phyloP scores from a whole-genome alignment of 148 eudicot genomes.

The Vaccinium myrtillus region DNA sequence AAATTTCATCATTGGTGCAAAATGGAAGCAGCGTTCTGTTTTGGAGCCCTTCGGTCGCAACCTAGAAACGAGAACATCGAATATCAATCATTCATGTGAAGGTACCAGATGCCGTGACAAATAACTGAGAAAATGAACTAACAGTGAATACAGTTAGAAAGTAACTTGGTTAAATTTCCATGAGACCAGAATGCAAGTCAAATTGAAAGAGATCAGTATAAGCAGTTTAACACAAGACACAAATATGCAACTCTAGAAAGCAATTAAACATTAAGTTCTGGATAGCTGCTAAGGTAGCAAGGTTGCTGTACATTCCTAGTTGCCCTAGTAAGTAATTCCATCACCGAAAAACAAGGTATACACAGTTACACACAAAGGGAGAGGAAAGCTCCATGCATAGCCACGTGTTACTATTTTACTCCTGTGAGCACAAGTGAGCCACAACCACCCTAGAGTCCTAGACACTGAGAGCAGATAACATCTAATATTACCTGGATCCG shows the following conservation, averaged over 20 bases:
- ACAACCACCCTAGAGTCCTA: not conserved
- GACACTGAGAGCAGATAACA: not conserved
- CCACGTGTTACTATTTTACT: not conserved
- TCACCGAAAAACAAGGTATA: not conserved
- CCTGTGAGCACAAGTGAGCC: not conserved
- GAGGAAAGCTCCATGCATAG: not conserved
- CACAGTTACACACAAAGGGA: not conserved
- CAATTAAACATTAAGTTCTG: not conserved
- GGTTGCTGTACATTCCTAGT: not conserved
- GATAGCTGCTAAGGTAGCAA: not conserved
- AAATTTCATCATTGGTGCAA: not conserved
- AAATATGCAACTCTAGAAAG: not conserved
- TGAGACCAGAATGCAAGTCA: not conserved
- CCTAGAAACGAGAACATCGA: constrained; percentile 9
- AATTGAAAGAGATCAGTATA: not conserved
- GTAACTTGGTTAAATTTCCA: not conserved
- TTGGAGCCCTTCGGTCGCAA: not conserved
- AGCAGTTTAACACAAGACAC: not conserved
- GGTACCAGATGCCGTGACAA: not conserved
- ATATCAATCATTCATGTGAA: not conserved
- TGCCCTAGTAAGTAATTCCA: not conserved
- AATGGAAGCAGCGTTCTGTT: not conserved
- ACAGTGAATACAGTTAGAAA: not conserved
- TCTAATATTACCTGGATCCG: not conserved
- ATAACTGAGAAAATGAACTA: not conserved